A percentile compares a stretch with the other conserved stretches of the same genome.
Evolutionary conservation across 2,329 filamentous ascomycete genomes (phyloP).

Genomic region (Cytospora piceae): DNA sequence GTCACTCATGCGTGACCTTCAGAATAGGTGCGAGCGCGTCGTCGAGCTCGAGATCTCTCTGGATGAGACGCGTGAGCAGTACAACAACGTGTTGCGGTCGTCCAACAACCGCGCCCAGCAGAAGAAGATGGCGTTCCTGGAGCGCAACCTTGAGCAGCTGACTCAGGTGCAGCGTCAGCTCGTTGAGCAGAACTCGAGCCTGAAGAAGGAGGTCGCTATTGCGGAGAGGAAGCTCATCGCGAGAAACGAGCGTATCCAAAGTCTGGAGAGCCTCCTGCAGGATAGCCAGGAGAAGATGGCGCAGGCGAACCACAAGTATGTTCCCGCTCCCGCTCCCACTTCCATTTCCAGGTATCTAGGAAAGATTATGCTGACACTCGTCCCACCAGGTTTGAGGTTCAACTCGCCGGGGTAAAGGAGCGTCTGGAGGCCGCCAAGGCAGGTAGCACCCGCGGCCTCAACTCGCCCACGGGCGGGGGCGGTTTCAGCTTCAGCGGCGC

Average conservation of each 20-base stretch:
- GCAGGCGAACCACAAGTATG: conserved; percentile 94
- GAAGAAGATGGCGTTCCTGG: conserved; percentile 99
- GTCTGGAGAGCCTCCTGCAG: conserved; percentile 86
- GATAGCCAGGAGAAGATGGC: conserved; percentile 99
- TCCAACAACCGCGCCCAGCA: conserved; percentile 98
- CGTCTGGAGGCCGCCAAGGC: conserved; percentile 93
- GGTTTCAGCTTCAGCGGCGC: conserved; percentile 72
- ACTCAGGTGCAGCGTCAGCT: conserved; percentile 97
- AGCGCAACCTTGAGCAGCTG: conserved; percentile 96
- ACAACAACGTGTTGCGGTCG: conserved; percentile 95
- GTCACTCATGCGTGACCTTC: conserved; percentile 96
- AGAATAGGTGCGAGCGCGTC: conserved; percentile 97
- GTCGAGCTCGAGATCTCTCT: conserved; percentile 98
- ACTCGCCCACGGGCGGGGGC: conserved; percentile 60
- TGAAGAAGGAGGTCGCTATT: conserved; percentile 99
- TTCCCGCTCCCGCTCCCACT: conserved; percentile 22
- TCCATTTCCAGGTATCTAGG: conserved; percentile 14
- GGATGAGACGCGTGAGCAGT: conserved; percentile 96
- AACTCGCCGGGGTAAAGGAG: conserved; percentile 96
- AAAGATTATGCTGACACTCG: conserved; percentile 25
- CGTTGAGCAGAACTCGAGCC: conserved; percentile 92
- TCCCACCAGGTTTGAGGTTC: conserved; percentile 84
- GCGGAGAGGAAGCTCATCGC: conserved; percentile 97
- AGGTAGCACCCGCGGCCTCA: conserved; percentile 83
- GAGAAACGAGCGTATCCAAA: conserved; percentile 94